These are phyloP conservation scores for Aurantiochytrium sp. DNA, from an alignment of 108 stramenopile species.

Conservation along the genomic window DNA sequence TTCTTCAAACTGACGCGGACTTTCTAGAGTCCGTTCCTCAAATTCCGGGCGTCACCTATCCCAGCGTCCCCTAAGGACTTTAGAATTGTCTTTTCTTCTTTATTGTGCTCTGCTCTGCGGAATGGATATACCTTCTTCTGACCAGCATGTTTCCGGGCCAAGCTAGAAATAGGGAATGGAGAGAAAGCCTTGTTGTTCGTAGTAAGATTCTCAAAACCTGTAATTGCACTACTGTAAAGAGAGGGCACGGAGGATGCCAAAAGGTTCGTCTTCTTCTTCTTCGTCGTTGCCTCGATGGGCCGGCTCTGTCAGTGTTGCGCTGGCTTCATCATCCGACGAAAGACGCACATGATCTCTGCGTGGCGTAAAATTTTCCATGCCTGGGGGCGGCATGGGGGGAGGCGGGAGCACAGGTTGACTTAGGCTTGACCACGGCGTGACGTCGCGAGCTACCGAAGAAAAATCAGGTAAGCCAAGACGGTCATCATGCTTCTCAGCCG, in stretches of 20 bases:
- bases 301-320: too few species aligned
- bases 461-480: not conserved
- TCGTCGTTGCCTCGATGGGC: not conserved
- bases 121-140: not conserved
- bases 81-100: not conserved
- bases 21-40: not conserved
- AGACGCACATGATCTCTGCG: too few species aligned
- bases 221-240: not conserved
- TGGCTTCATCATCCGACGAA: too few species aligned
- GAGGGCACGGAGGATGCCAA: not conserved
- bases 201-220: too few species aligned
- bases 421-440: too few species aligned
- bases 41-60: not conserved
- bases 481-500: not conserved
- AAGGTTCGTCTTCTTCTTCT: not conserved
- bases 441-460: not conserved
- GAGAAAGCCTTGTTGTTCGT: too few species aligned
- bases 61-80: not conserved
- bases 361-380: too few species aligned
- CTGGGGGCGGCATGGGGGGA: too few species aligned
- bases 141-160: not conserved
- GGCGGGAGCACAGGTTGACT: too few species aligned
- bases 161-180: too few species aligned
- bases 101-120: not conserved
- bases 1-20: not conserved